These are phyloP conservation scores for Avicennia marina DNA, from an alignment of 257 asterid species.

Conservation along the genomic window DNA sequence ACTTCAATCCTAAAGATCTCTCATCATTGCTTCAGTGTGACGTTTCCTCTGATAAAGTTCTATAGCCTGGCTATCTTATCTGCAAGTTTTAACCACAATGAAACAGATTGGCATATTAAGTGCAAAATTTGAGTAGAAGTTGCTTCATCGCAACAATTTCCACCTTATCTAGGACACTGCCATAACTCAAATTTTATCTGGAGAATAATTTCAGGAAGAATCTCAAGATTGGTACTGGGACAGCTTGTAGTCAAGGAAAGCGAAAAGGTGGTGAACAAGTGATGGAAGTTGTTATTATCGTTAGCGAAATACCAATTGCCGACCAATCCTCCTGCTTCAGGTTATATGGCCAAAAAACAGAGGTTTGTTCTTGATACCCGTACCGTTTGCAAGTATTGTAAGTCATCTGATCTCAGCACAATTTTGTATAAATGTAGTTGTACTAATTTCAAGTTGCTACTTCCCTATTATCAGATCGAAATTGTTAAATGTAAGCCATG, in stretches of 20 bases:
- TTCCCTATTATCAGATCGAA: background rate
- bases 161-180: conserved; percentile 4
- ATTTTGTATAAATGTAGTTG: background rate
- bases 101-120: no score
- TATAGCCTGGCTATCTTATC: no score
- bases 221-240: conserved; percentile 75
- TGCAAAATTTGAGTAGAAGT: no score
- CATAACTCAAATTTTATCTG: conserved; percentile 15
- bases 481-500: no score
- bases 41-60: background rate
- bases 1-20: no score
- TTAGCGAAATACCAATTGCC: conserved; percentile 43
- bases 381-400: background rate
- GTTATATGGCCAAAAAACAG: conserved; percentile 49
- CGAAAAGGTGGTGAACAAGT: conserved; percentile 35
- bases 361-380: conserved; percentile 49
- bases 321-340: conserved; percentile 48
- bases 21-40: conserved; percentile 2
- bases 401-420: background rate
- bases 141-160: background rate
- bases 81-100: conserved; percentile 10
- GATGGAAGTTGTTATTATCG: conserved; percentile 71
- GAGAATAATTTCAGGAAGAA: conserved; percentile 41
- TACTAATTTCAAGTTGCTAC: conserved; percentile 5
- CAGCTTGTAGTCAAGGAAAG: conserved; percentile 44